These are phyloP conservation scores for Mycena vulgaris DNA, from an alignment of 768 basidiomycete species.

Conservation along the genomic window DNA sequence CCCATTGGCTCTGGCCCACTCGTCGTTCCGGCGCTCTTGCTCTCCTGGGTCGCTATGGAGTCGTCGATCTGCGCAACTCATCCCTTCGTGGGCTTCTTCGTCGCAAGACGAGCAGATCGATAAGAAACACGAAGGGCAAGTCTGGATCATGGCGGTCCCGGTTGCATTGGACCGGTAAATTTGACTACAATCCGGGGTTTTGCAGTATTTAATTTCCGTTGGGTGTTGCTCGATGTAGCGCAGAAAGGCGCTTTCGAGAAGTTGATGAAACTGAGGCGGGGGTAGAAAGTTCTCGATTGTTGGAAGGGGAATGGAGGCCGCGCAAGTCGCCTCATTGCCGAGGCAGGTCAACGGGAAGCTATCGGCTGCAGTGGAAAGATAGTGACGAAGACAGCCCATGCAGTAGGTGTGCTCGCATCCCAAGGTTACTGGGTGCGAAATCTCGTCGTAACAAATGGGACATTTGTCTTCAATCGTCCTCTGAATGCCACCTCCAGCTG, in stretches of 20 bases:
- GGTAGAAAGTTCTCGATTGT: conserved; percentile 32
- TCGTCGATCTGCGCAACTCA: conserved; percentile 61
- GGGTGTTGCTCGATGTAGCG: conserved; percentile 37
- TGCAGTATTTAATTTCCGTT: conserved; percentile 39
- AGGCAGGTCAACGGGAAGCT: conserved; percentile 38
- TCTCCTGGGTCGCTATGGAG: conserved; percentile 53
- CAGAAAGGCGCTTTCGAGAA: conserved; percentile 34
- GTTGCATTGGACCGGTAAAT: conserved; percentile 28
- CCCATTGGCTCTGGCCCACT: conserved; percentile 55
- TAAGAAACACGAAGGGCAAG: conserved; percentile 69
- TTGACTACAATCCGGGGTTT: conserved; percentile 39
- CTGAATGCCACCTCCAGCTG: conserved; percentile 1
- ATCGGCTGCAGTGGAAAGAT: conserved; percentile 41
- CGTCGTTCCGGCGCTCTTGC: conserved; percentile 59
- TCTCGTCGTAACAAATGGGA: conserved; percentile 57
- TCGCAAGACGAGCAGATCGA: conserved; percentile 66
- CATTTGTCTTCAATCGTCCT: conserved; percentile 36
- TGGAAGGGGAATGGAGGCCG: conserved; percentile 34
- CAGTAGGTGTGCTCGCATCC: conserved; percentile 50
- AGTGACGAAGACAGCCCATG: conserved; percentile 46
- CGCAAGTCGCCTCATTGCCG: conserved; percentile 38
- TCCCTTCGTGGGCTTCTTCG: conserved; percentile 65
- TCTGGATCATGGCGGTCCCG: conserved; percentile 43
- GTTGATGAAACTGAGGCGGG: conserved; percentile 25
- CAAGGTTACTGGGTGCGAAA: conserved; percentile 42